Conservation (phyloP, 108 stramenopile genomes). For the Cyclotella kingstonii region DNA sequence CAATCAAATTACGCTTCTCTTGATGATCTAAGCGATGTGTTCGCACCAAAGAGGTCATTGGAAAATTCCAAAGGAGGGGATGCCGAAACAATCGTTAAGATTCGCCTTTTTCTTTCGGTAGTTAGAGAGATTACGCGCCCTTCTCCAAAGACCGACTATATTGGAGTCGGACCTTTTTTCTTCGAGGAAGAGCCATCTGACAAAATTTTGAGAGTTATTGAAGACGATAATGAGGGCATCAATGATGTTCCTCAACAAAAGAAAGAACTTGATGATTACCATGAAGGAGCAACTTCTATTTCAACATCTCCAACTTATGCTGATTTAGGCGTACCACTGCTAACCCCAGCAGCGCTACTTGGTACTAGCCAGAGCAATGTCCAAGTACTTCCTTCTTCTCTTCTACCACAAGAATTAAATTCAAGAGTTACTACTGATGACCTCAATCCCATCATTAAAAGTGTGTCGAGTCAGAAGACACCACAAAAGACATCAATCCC, state of each 20-base stretch:
- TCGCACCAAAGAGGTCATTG: conserved; percentile 4
- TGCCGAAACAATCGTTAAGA: conserved; percentile 16
- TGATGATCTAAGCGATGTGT: conserved; percentile 20
- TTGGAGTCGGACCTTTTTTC: conserved; percentile 10
- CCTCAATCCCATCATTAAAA: background rate
- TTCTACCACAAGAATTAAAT: background rate
- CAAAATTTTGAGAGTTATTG: conserved; percentile 1
- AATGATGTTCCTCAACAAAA: background rate
- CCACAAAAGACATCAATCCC: conserved; percentile 8
- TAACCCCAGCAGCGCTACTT: conserved; percentile 30
- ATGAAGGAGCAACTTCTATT: background rate
- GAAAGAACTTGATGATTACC: background rate
- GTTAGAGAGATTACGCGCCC: conserved; percentile 6
- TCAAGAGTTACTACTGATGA: background rate
- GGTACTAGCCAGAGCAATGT: background rate
- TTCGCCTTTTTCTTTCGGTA: conserved; percentile 14
- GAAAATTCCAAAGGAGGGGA: conserved; percentile 8
- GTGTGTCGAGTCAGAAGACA: background rate
- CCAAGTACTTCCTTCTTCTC: background rate
- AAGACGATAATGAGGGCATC: background rate
- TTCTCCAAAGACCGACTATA: background rate
- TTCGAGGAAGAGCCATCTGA: conserved; percentile 4
- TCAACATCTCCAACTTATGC: conserved; percentile 16
- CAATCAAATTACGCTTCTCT: conserved; percentile 23
- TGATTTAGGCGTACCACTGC: conserved; percentile 18